These are phyloP conservation scores for Anthoceros angustus DNA, from an alignment of 225 moss, liverwort and hornwort species.

Conservation along the genomic window DNA sequence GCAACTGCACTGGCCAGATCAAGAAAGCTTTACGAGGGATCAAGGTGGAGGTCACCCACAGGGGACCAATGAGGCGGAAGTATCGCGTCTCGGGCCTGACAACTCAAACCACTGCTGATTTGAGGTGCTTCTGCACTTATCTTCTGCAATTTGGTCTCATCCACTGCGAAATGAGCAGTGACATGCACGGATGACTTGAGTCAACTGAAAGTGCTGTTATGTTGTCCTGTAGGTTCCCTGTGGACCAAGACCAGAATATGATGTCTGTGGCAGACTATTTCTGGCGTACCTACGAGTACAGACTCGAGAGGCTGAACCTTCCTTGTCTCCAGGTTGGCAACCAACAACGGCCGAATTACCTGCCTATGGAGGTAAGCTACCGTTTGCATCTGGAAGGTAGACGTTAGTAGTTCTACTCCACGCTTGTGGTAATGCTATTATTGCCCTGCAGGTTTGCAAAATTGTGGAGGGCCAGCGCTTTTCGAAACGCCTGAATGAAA, in stretches of 20 bases:
- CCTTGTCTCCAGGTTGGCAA: slow-evolving; percentile 10
- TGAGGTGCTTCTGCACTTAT: background rate
- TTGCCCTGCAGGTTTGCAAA: slow-evolving; percentile 4
- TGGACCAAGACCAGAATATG: background rate
- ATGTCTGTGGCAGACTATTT: slow-evolving; percentile 7
- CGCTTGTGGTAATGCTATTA: background rate
- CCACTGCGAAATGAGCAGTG: too few species aligned
- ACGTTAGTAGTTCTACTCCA: background rate
- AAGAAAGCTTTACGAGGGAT: slow-evolving; percentile 6
- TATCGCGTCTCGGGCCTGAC: slow-evolving; percentile 7
- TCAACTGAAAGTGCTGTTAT: background rate
- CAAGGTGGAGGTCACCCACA: slow-evolving; percentile 7
- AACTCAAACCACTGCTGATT: background rate
- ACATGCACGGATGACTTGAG: too few species aligned
- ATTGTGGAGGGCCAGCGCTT: slow-evolving; percentile 8
- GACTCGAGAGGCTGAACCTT: background rate
- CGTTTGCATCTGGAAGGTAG: too few species aligned
- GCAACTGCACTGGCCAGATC: background rate
- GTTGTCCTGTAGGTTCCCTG: background rate
- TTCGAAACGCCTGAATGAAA: slow-evolving; percentile 5
- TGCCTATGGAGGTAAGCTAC: slow-evolving; percentile 5
- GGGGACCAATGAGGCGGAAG: slow-evolving; percentile 2
- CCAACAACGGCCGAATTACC: slow-evolving; percentile 8
- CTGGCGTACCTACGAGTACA: slow-evolving; percentile 1
- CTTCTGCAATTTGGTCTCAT: too few species aligned